Evolutionary conservation across 163 green algal genomes (phyloP).

Genomic region (Chloromonas sp.): DNA sequence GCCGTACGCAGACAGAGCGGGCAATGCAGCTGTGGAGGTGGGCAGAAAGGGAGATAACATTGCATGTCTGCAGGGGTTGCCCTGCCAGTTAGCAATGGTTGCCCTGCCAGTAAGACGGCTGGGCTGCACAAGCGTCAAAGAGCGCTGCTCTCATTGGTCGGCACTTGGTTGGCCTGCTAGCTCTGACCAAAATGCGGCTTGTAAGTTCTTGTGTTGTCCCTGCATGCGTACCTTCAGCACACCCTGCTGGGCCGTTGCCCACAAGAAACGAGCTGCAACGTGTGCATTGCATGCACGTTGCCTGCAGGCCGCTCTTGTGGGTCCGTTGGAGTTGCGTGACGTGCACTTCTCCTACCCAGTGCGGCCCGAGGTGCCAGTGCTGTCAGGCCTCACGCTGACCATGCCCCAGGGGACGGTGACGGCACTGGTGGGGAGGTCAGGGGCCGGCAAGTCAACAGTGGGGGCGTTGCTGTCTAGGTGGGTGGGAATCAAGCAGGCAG

Average conservation of each 20-base stretch:
- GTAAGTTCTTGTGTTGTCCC: too few species aligned
- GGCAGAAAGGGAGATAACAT: background rate
- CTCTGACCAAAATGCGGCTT: too few species aligned
- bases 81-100: too few species aligned
- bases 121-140: too few species aligned
- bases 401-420: conserved; percentile 69
- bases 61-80: too few species aligned
- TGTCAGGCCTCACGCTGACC: conserved; percentile 60
- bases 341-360: conserved; percentile 79
- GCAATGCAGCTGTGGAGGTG: conserved; percentile 41
- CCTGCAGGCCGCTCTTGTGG: conserved; percentile 24
- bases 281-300: background rate
- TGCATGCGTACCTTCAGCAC: too few species aligned
- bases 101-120: too few species aligned
- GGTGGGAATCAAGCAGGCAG: background rate
- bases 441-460: conserved; percentile 81
- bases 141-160: too few species aligned
- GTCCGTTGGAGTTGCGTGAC: conserved; percentile 56
- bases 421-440: conserved; percentile 71
- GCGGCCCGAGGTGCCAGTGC: conserved; percentile 50
- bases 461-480: conserved; percentile 61
- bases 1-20: conserved; percentile 36
- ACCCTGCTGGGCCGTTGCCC: too few species aligned
- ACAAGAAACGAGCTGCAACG: too few species aligned
- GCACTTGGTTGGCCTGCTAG: too few species aligned